phyloP scores from a whole-genome alignment of 345 rosid genomes.

The Noccaea caerulescens region DNA sequence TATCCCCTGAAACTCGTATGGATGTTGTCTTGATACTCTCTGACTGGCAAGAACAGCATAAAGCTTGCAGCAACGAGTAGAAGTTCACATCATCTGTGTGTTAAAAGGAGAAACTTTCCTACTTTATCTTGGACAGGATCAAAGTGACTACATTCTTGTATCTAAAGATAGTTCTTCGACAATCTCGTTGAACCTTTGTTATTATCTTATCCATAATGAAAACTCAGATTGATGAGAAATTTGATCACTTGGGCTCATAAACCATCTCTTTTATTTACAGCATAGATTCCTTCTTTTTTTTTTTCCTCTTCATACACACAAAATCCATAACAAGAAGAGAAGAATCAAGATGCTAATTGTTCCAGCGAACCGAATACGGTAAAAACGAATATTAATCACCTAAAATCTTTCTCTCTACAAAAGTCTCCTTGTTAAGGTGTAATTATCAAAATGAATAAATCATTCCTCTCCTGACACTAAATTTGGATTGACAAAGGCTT shows the following conservation, averaged over 20 bases:
- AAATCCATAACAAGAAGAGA: conserved; percentile 38
- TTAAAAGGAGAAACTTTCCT: neutral
- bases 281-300: conserved; percentile 12
- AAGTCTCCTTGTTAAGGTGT: conserved; percentile 33
- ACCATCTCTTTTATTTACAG: conserved; percentile 43
- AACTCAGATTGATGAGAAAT: conserved; percentile 20
- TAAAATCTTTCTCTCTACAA: conserved; percentile 30
- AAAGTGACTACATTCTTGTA: conserved; percentile 24
- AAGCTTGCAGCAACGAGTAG: conserved; percentile 15
- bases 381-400: conserved; percentile 34
- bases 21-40: conserved; percentile 11
- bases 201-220: conserved; percentile 13
- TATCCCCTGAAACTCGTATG: conserved; percentile 4
- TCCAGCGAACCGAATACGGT: conserved; percentile 33
- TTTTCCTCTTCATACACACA: conserved; percentile 27
- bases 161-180: neutral
- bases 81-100: neutral
- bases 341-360: conserved; percentile 38
- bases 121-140: neutral
- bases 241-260: neutral
- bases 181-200: conserved; percentile 1
- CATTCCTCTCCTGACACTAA: conserved; percentile 29
- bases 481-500: conserved; percentile 16
- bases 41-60: conserved; percentile 11
- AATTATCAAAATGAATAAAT: conserved; percentile 38